Base-by-base conservation (phyloP, 805 yeast species). In the Scheffersomyces lignosus region DNA sequence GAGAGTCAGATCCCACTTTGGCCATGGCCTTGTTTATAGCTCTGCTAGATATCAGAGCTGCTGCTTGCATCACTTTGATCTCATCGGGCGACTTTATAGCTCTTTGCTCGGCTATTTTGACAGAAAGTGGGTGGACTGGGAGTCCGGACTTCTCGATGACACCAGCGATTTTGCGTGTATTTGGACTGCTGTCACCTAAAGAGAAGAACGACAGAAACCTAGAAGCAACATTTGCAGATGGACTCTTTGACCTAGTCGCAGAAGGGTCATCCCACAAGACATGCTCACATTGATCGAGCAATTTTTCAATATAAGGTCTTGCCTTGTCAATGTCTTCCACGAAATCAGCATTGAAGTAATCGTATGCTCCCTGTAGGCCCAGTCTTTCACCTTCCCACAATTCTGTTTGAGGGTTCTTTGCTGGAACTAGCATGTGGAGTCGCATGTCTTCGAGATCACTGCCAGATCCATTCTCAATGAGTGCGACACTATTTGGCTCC, bases 341-440 rank as follows among this genome's bases (percentile, higher is more conserved):
- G 34, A 72, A 73, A 60, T 89, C 97, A 3, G 96, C 96, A 56
- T 91, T 93, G 66, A 93, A 93, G 31, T 81, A 78, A 33, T 88
- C 91, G 27, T 62, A 64, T 0, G 83, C 96, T 12, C 95, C 96
- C 32, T 81, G 78, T 3, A 81, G 73, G 1, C 99, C 99, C 13
- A 95, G 83, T 49, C 95, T 76, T 29, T 78, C 82, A 9, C 99
- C 99, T 50, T 91, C 97, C 99, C 99, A 93, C 45, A 83, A 78
- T 62, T 93, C 99, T 15, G 76, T 78, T 33, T 70, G 71, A 4
- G 79, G 75, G 54, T 90, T 85, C 55, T 84, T 83, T 12, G 88
- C 89, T 3, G 89, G 96, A 3, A 91, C 96, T 33, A 89, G 65
- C 83, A 93, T 75, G 49, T 87, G 91, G 46, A 86, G 77, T 6